Percentiles rank a stretch among this genome's conserved stretches.
Conservation (phyloP, 768 basidiomycete genomes). For the Trametes meyenii region DNA sequence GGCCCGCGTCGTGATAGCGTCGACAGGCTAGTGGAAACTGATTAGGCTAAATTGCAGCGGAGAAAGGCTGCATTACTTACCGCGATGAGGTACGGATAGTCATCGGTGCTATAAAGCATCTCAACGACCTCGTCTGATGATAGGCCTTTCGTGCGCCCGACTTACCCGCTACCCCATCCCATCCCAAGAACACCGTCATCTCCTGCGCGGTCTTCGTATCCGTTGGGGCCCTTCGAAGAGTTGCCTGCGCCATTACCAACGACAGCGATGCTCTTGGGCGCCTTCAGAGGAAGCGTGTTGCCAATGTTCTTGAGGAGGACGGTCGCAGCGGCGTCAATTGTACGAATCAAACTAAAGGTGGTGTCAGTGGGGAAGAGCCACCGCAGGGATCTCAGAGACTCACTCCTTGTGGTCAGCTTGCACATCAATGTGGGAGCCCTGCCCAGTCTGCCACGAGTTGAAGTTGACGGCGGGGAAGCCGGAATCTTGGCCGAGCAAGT, state of each 20-base stretch:
- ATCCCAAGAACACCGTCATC: slow-evolving; percentile 62
- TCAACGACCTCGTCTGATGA: not conserved
- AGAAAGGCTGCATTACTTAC: slow-evolving; percentile 30
- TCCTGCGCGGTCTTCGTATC: slow-evolving; percentile 54
- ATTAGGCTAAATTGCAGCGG: not conserved
- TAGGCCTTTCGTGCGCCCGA: slow-evolving; percentile 14
- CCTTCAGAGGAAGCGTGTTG: slow-evolving; percentile 47
- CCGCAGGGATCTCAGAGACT: not conserved
- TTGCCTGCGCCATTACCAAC: slow-evolving; percentile 63
- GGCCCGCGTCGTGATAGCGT: slow-evolving; percentile 47
- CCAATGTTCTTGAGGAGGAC: slow-evolving; percentile 64
- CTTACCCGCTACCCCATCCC: slow-evolving; percentile 49
- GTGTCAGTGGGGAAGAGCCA: slow-evolving; percentile 26
- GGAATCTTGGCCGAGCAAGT: slow-evolving; percentile 60
- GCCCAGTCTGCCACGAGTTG: slow-evolving; percentile 48
- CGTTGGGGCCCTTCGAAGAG: slow-evolving; percentile 59
- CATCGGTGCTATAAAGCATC: slow-evolving; percentile 39
- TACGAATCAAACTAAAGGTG: slow-evolving; percentile 44
- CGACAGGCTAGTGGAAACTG: slow-evolving; percentile 29
- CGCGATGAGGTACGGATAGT: slow-evolving; percentile 54
- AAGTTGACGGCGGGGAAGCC: slow-evolving; percentile 70
- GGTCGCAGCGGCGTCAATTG: slow-evolving; percentile 63
- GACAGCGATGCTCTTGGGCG: slow-evolving; percentile 52
- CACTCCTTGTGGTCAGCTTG: slow-evolving; percentile 60
- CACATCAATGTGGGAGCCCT: slow-evolving; percentile 57